These are phyloP conservation scores for Rhodotorula diobovata DNA, from an alignment of 768 basidiomycete genomes.

Conservation along the genomic window DNA sequence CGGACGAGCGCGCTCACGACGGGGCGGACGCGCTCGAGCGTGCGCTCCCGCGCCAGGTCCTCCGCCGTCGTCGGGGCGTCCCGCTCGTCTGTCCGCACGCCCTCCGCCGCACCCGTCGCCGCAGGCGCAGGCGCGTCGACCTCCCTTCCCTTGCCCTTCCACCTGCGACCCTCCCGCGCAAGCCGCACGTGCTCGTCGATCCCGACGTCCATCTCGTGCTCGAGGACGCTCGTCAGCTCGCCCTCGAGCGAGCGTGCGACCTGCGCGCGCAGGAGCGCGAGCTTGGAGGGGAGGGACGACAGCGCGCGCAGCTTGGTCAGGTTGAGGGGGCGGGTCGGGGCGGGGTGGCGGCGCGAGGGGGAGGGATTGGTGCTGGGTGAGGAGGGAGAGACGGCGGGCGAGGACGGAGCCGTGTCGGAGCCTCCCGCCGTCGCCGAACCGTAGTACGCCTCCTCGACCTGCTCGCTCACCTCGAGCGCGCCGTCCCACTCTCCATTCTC, in stretches of 20 bases:
- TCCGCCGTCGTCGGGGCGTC: background rate
- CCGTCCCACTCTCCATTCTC: conserved; percentile 81
- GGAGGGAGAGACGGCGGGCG: conserved; percentile 17
- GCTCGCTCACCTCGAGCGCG: conserved; percentile 69
- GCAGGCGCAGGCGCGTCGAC: conserved; percentile 48
- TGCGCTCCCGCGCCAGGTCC: conserved; percentile 21
- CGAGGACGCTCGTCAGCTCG: conserved; percentile 69
- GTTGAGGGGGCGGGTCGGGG: conserved; percentile 49
- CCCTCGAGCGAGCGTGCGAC: conserved; percentile 70
- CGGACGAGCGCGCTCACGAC: conserved; percentile 71
- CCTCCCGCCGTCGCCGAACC: background rate
- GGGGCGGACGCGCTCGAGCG: conserved; percentile 54
- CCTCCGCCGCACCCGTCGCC: no score
- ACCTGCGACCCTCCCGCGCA: conserved; percentile 43
- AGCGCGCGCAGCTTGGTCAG: conserved; percentile 70
- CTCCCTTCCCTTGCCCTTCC: conserved; percentile 44
- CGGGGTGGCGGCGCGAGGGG: background rate
- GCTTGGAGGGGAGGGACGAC: conserved; percentile 65
- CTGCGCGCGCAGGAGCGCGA: conserved; percentile 66
- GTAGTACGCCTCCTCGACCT: conserved; percentile 52
- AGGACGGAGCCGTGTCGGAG: conserved; percentile 10
- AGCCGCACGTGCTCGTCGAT: conserved; percentile 68
- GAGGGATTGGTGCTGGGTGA: conserved; percentile 6
- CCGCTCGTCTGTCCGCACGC: background rate
- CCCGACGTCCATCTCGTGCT: conserved; percentile 56